phyloP scores from a whole-genome alignment of 345 rosid genomes.

The Eucalyptus erythrocorys region DNA sequence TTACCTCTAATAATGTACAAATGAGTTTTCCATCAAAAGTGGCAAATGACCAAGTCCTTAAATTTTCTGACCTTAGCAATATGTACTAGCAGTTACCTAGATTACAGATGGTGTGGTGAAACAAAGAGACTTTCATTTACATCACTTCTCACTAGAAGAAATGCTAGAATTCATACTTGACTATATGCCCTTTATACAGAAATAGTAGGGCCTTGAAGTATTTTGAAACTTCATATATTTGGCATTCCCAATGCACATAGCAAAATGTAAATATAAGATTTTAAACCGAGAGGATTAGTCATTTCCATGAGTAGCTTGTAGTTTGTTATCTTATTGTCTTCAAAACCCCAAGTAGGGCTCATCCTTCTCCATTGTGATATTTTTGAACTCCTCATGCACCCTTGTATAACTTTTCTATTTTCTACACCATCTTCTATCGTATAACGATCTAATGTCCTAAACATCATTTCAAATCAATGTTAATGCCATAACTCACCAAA shows the following conservation, averaged over 20 bases:
- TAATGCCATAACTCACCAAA: background rate
- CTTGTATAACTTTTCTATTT: background rate
- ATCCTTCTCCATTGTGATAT: background rate
- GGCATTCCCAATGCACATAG: background rate
- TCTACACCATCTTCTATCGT: background rate
- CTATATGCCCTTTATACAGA: background rate
- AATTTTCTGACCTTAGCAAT: background rate
- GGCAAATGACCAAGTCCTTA: background rate
- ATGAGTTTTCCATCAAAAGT: background rate
- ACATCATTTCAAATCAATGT: background rate
- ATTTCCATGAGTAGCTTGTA: background rate
- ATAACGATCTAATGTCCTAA: background rate
- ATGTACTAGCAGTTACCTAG: background rate
- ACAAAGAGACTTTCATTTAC: background rate
- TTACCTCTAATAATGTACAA: background rate
- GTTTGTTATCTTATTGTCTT: background rate
- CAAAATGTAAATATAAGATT: background rate
- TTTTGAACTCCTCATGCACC: background rate
- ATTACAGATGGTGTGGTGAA: background rate
- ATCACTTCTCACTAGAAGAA: background rate
- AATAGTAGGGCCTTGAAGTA: background rate
- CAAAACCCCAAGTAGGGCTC: background rate
- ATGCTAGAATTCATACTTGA: background rate
- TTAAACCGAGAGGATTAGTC: background rate
- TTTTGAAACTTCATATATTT: background rate